Base-by-base conservation (phyloP, 257 asterid genomes). In the Solanum medicagineum region DNA sequence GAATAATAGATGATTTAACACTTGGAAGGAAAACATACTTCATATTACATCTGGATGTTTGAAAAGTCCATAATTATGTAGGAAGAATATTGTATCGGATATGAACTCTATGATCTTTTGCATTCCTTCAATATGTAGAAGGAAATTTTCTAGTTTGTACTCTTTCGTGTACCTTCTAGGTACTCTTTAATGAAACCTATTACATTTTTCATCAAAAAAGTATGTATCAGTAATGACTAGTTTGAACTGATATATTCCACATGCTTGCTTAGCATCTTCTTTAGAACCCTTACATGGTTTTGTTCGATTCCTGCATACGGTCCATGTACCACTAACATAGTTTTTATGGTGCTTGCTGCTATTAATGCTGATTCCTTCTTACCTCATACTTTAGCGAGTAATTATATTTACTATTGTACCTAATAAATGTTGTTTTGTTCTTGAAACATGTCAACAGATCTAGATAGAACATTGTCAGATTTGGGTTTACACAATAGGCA, bases 401-500 rank as follows among this genome's bases (percentile, higher is more conserved):
- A 16, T 53, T 53, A 79, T 9, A 79, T 79, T 32, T 26, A 17
- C 49, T 79, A 32, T 24, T 49, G 14, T 79, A 16, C 83, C 65
- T 53, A 20, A 29, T 26, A 53, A 11, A 16, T 53, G 55, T 10
- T 40, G 10, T 9, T 17, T 26, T 51, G 17, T 53, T 32, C 83
- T 32, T 79, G 63, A 79, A 79, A 79, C 80, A 47, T 84, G 63
- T 36, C 54, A 82, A 62, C 95, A 96, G 99, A 96, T 85, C 86
- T 96, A 88, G 86, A 85, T 83, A 88, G 86, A 87, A 89, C 94
- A 40, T 86, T 96, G 84, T 89, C 93, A 84, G 98, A 94, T 68
- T 86, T 96, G 93, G 95, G 93, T 66, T 90, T 96, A 84, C 87
- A 56, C 85, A 89, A 92, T 83, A 93, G 99, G 88, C 99, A 96